These are phyloP conservation scores for Acidomyces sp. DNA, from an alignment of 495 filamentous ascomycete genomes.

Conservation along the genomic window DNA sequence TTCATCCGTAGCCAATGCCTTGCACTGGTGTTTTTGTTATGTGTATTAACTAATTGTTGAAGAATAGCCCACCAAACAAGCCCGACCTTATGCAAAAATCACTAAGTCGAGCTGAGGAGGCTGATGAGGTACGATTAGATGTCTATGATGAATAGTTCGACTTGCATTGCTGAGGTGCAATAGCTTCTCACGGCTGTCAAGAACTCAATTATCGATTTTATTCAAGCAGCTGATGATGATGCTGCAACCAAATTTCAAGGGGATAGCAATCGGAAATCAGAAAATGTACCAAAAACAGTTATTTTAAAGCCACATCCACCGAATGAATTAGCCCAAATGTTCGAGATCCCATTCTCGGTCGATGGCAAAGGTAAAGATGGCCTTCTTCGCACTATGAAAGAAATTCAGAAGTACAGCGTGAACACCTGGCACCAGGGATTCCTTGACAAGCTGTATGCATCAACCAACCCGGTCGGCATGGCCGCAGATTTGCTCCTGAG, in stretches of 20 bases:
- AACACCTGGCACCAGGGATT: slow-evolving; percentile 98
- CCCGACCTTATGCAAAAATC: slow-evolving; percentile 7
- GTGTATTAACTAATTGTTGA: too few species aligned
- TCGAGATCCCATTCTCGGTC: slow-evolving; percentile 53
- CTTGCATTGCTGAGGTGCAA: background rate
- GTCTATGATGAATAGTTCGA: slow-evolving; percentile 3
- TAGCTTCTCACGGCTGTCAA: slow-evolving; percentile 64
- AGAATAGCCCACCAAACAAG: too few species aligned
- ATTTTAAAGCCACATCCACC: slow-evolving; percentile 61
- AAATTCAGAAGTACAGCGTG: slow-evolving; percentile 66
- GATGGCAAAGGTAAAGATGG: slow-evolving; percentile 58
- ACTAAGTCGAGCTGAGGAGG: slow-evolving; percentile 38
- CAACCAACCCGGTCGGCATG: slow-evolving; percentile 48
- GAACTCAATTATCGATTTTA: slow-evolving; percentile 64
- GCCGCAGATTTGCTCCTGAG: slow-evolving; percentile 71
- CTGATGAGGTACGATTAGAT: slow-evolving; percentile 38
- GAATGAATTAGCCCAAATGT: slow-evolving; percentile 48
- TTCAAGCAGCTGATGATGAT: slow-evolving; percentile 59
- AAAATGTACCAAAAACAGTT: slow-evolving; percentile 37
- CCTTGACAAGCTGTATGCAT: slow-evolving; percentile 70
- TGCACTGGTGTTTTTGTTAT: too few species aligned
- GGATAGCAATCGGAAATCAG: slow-evolving; percentile 35
- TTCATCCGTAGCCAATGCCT: too few species aligned
- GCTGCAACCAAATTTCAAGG: slow-evolving; percentile 29
- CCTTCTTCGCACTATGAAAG: slow-evolving; percentile 48